phyloP scores from a whole-genome alignment of 305 asterid genomes.

The Plantago rigida region DNA sequence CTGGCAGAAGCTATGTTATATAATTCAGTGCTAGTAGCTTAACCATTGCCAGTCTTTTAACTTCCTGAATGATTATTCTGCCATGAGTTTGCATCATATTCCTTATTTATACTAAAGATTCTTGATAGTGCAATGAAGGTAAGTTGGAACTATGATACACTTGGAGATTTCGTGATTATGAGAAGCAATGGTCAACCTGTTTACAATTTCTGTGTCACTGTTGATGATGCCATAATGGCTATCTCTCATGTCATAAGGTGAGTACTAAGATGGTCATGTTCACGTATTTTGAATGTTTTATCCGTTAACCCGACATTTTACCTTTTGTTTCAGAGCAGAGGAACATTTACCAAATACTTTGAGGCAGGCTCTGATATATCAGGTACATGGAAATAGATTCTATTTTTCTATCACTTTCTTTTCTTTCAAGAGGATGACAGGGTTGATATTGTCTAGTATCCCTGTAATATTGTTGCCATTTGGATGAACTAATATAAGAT shows the following conservation, averaged over 20 bases:
- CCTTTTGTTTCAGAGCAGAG: conserved; percentile 63
- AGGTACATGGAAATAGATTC: conserved; percentile 37
- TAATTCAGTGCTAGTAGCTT: background rate
- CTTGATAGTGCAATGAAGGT: conserved; percentile 65
- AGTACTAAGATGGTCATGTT: conserved; percentile 3
- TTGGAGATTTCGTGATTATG: conserved; percentile 97
- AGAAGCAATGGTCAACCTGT: conserved; percentile 99
- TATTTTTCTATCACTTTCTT: conserved; percentile 21
- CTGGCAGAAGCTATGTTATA: background rate
- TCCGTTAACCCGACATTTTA: conserved; percentile 20
- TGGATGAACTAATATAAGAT: conserved; percentile 26
- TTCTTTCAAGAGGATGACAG: conserved; percentile 15
- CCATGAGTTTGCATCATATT: conserved; percentile 16
- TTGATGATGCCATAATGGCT: conserved; percentile 97
- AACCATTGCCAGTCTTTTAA: background rate
- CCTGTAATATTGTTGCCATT: conserved; percentile 15
- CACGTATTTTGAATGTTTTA: conserved; percentile 17
- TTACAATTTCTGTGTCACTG: conserved; percentile 90
- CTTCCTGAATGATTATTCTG: conserved; percentile 16
- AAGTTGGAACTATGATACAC: conserved; percentile 78
- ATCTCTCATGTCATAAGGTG: conserved; percentile 93
- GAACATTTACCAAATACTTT: conserved; percentile 96
- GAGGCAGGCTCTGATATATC: conserved; percentile 84
- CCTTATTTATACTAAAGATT: conserved; percentile 34
- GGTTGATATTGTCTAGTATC: conserved; percentile 18